phyloP scores from a whole-genome alignment of 2,329 filamentous ascomycete genomes.

The Epichloe aotearoae region DNA sequence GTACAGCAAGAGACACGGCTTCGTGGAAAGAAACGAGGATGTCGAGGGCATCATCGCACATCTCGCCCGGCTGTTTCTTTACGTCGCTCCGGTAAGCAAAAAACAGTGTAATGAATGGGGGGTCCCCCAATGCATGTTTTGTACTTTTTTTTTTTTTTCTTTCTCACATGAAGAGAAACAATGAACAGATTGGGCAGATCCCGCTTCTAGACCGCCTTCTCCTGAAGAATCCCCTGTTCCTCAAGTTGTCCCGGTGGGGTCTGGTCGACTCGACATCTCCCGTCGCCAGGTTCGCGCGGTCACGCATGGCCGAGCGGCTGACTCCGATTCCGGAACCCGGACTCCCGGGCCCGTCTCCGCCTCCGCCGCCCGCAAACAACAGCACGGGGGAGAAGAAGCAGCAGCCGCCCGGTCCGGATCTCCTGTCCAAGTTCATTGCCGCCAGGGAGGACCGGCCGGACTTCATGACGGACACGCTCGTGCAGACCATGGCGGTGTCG shows the following conservation, averaged over 20 bases:
- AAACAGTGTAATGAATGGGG: neutral
- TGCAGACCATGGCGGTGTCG: constrained; percentile 57
- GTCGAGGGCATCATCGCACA: constrained; percentile 24
- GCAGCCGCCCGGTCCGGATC: constrained; percentile 6
- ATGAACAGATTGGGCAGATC: constrained; percentile 12
- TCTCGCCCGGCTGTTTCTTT: constrained; percentile 6
- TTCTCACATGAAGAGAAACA: too few relatives aligned
- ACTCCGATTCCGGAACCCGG: too few relatives aligned
- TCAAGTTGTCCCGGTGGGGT: constrained; percentile 9
- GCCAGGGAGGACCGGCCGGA: constrained; percentile 46
- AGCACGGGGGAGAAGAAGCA: neutral
- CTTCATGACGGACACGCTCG: constrained; percentile 57
- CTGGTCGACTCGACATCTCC: constrained; percentile 14
- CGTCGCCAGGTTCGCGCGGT: constrained; percentile 16
- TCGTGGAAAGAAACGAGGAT: constrained; percentile 32
- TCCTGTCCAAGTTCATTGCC: constrained; percentile 21
- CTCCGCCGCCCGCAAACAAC: too few relatives aligned
- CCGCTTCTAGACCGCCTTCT: constrained; percentile 9
- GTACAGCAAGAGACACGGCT: constrained; percentile 24
- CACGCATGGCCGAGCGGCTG: constrained; percentile 12
- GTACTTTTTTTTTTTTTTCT: too few relatives aligned
- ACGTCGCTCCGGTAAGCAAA: constrained; percentile 10
- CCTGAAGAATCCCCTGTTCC: constrained; percentile 36
- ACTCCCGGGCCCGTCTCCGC: too few relatives aligned
- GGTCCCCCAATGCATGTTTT: too few relatives aligned